Conservation (phyloP, 208 protist genomes). For the Crithidia brevicula region DNA sequence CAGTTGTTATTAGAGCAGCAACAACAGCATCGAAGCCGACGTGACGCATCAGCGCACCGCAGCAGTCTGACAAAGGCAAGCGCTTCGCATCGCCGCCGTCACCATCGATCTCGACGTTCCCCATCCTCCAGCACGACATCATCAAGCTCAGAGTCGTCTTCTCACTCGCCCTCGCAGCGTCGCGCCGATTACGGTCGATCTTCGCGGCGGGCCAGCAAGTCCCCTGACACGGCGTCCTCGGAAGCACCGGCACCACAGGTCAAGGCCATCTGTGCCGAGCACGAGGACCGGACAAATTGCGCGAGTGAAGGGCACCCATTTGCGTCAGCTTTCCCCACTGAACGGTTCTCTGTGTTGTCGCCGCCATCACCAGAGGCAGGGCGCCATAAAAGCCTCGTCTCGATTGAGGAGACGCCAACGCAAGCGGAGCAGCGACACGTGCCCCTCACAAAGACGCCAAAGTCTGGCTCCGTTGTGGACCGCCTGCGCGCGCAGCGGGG, state of each 20-base stretch:
- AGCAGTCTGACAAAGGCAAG: neutral
- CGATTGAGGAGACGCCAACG: conserved; percentile 4
- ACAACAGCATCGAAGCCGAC: neutral
- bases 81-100: neutral
- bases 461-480: conserved; percentile 16
- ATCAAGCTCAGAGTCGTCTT: neutral
- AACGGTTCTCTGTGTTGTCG: too few relatives aligned
- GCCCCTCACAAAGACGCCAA: neutral
- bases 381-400: too few relatives aligned
- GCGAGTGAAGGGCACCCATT: too few relatives aligned
- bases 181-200: neutral
- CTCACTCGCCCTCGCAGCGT: neutral
- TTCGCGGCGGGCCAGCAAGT: too few relatives aligned
- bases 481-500: conserved; percentile 21
- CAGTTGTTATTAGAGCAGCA: conserved; percentile 29
- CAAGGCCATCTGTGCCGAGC: too few relatives aligned
- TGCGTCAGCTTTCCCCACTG: too few relatives aligned
- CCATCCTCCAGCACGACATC: neutral
- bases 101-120: neutral
- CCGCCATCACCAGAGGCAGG: too few relatives aligned
- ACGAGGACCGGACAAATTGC: too few relatives aligned
- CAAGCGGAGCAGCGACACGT: neutral
- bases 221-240: too few relatives aligned
- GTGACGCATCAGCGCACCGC: neutral
- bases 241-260: too few relatives aligned